Evolutionary conservation across 2,329 filamentous ascomycete species (phyloP).

Genomic region (Sporothrix mexicana): DNA sequence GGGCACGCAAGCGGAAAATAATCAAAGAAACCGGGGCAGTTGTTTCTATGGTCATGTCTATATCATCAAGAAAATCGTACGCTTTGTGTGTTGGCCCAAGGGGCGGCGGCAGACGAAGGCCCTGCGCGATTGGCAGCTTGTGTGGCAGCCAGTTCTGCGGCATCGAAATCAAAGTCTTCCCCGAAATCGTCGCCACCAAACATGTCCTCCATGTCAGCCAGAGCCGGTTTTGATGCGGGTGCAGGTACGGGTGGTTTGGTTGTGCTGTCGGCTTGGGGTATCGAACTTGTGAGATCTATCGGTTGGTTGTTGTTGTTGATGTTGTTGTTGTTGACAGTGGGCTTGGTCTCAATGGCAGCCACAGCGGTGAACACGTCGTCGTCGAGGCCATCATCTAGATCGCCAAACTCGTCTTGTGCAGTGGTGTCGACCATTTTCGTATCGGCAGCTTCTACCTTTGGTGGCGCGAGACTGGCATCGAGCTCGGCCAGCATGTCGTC

Average conservation of each 20-base stretch:
- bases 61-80: constrained; percentile 56
- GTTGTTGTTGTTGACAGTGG: constrained; percentile 36
- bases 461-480: constrained; percentile 50
- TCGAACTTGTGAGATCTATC: constrained; percentile 8
- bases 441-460: background rate
- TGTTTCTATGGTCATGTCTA: constrained; percentile 5
- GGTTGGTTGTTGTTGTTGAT: constrained; percentile 23
- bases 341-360: constrained; percentile 40
- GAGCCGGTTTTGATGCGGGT: constrained; percentile 32
- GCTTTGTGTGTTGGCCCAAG: constrained; percentile 45
- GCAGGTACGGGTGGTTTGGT: constrained; percentile 26
- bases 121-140: constrained; percentile 55
- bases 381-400: constrained; percentile 62
- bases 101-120: background rate
- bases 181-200: constrained; percentile 75
- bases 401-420: constrained; percentile 60
- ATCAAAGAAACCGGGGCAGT: background rate
- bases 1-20: background rate
- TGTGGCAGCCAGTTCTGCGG: constrained; percentile 73
- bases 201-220: constrained; percentile 49
- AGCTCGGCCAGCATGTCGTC: constrained; percentile 64
- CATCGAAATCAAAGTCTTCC: constrained; percentile 75
- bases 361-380: constrained; percentile 45
- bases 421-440: constrained; percentile 16
- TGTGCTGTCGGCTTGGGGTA: constrained; percentile 29